Evolutionary conservation across 139 green algal genomes (phyloP).

Genomic region (Micromonas pusilla): DNA sequence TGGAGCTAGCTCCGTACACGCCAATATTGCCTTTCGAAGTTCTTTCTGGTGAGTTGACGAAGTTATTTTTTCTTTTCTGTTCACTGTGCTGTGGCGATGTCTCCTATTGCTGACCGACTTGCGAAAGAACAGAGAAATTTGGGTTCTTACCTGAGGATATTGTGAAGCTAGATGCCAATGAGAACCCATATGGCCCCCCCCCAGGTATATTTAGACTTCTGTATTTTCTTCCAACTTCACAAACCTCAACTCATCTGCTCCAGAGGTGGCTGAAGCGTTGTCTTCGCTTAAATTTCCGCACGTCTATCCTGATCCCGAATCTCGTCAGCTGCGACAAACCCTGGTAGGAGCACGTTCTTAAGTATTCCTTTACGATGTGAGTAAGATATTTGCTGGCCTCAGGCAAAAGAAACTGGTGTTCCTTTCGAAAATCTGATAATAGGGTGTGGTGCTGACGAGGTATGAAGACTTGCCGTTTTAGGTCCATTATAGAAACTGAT

Average conservation of each 20-base stretch:
- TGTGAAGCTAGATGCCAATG: constrained; percentile 98
- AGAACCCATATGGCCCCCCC: constrained; percentile 97
- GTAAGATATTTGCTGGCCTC: neutral
- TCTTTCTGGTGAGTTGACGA: constrained; percentile 17
- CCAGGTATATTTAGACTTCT: constrained; percentile 38
- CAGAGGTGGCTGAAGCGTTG: constrained; percentile 78
- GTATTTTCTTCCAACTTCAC: neutral
- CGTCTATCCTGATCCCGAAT: constrained; percentile 98
- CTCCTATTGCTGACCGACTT: constrained; percentile 3
- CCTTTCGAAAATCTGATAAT: constrained; percentile 72
- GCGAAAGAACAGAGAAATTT: constrained; percentile 37
- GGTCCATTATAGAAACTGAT: too few species aligned
- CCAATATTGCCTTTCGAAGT: constrained; percentile 96
- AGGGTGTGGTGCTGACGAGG: constrained; percentile 45
- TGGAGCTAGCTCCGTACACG: constrained; percentile 85
- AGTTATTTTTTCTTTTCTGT: neutral
- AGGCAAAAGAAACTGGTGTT: neutral
- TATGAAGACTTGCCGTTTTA: too few species aligned
- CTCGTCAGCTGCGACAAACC: neutral
- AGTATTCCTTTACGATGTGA: neutral
- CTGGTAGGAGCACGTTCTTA: neutral
- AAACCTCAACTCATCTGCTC: neutral
- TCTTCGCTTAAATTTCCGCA: constrained; percentile 81
- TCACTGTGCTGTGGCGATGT: neutral
- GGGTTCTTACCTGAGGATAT: constrained; percentile 79